Base-by-base conservation (phyloP, 371 early-diverging fungal genomes). In the Nosema bombycis region DNA sequence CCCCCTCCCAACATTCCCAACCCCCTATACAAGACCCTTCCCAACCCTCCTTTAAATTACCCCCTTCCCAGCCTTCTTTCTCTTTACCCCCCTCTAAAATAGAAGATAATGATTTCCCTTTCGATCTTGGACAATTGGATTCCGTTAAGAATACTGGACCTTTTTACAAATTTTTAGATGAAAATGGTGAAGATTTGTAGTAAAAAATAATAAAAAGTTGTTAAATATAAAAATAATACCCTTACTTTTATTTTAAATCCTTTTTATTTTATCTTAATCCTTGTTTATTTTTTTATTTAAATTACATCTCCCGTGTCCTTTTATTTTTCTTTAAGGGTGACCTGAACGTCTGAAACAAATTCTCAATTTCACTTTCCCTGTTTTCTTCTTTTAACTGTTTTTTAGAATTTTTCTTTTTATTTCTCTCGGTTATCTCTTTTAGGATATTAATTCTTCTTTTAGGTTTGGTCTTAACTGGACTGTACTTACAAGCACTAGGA, bases 161-260 rank as follows among this genome's bases (percentile, higher is more conserved):
- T 6, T 57, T 58, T 58, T 65, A 46, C 36, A 75, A 66, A 67
- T 75, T 75, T 67, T 75, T 60, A 37, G 75, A 75, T 36, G 75
- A 75, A 60, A 67, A 75, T 54, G 29, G 61, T 21, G 58, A 75
- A 18, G 75, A 75, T 58, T 18, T 75, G 4, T 75, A 38, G 67
- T 36, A 36, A 65, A 65, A 36, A 65, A n/a, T 3, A 36, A 65
- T 21, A 58, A 58, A 21, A n/a, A n/a, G n/a, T n/a, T n/a, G n/a
- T n/a, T n/a, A n/a, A n/a, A n/a, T n/a, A n/a, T n/a, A n/a, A n/a
- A n/a, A n/a, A n/a, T n/a, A n/a, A n/a, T n/a, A n/a, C n/a, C n/a
- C n/a, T n/a, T n/a, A n/a, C n/a, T n/a, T n/a, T n/a, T n/a, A n/a
- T n/a, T n/a, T n/a, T n/a, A n/a, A n/a, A n/a, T n/a, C n/a, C n/a